Percentiles rank a stretch among this genome's conserved stretches.
Conservation (phyloP, 371 early-diverging fungal genomes). For the Mortierella sp. region DNA sequence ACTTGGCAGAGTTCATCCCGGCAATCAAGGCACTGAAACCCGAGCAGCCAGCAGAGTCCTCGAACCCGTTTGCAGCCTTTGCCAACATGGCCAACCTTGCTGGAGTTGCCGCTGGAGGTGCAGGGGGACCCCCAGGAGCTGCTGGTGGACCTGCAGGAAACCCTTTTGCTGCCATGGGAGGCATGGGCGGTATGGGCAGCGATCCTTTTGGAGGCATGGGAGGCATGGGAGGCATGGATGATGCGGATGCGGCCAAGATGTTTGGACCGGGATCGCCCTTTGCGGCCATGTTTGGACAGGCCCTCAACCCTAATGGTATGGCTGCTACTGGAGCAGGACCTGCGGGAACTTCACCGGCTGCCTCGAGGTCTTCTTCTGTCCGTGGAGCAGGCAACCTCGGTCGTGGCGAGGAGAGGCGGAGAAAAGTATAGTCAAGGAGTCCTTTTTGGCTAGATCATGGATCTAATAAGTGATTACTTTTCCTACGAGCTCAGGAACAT, state of each 20-base stretch:
- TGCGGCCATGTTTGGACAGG: constrained; percentile 54
- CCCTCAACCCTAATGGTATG: constrained; percentile 28
- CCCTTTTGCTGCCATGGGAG: constrained; percentile 43
- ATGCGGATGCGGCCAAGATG: constrained; percentile 31
- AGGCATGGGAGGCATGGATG: constrained; percentile 29
- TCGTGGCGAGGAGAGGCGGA: constrained; percentile 47
- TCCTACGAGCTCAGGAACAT: no score
- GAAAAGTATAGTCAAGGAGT: constrained; percentile 32
- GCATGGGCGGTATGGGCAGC: constrained; percentile 24
- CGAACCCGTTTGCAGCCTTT: constrained; percentile 41
- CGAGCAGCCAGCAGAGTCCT: constrained; percentile 34
- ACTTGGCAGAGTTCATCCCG: constrained; percentile 49
- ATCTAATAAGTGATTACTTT: no score
- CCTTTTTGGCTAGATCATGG: no score
- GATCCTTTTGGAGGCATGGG: constrained; percentile 24
- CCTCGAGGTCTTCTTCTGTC: constrained; percentile 44
- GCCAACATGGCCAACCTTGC: constrained; percentile 56
- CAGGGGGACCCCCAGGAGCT: constrained; percentile 36
- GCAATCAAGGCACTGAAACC: constrained; percentile 32
- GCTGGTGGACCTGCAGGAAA: constrained; percentile 29
- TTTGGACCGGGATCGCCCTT: constrained; percentile 55
- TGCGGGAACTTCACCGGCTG: constrained; percentile 10
- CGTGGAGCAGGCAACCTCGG: constrained; percentile 52
- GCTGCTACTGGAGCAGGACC: no score
- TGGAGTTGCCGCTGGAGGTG: constrained; percentile 32